phyloP scores from a whole-genome alignment of 495 filamentous ascomycete species.

The Tuber magnatum region DNA sequence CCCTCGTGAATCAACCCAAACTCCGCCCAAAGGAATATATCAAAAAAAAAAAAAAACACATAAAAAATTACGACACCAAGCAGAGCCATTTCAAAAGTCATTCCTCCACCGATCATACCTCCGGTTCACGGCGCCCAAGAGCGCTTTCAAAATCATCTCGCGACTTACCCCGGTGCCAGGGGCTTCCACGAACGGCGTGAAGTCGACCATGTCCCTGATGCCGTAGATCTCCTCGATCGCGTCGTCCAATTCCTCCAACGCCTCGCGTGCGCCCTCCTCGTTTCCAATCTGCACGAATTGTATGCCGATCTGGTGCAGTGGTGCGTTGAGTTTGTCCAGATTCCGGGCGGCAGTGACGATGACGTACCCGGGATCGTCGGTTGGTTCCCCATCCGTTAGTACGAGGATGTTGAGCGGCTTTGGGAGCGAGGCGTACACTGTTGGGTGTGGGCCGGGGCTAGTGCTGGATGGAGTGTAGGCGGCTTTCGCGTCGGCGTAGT shows the following conservation, averaged over 20 bases:
- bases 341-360: slow-evolving; percentile 61
- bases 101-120: slow-evolving; percentile 36
- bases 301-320: slow-evolving; percentile 81
- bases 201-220: slow-evolving; percentile 88
- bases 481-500: slow-evolving; percentile 21
- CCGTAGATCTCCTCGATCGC: slow-evolving; percentile 52
- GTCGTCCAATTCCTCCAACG: slow-evolving; percentile 73
- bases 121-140: slow-evolving; percentile 37
- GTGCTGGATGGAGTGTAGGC: slow-evolving; percentile 9
- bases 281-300: slow-evolving; percentile 96
- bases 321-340: slow-evolving; percentile 64
- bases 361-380: slow-evolving; percentile 68
- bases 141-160: slow-evolving; percentile 38
- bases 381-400: slow-evolving; percentile 82
- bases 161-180: slow-evolving; percentile 19
- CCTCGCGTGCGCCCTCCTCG: slow-evolving; percentile 56
- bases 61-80: no score
- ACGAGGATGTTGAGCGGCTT: slow-evolving; percentile 91
- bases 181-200: slow-evolving; percentile 41
- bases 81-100: slow-evolving; percentile 9
- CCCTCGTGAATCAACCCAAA: not conserved
- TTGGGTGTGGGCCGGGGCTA: not conserved
- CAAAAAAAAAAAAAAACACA: not conserved
- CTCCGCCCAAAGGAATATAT: not conserved
- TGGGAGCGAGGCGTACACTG: slow-evolving; percentile 14